Evolutionary conservation across 176 grass and related monocot genomes (phyloP).

Genomic region (Olyra latifolia): DNA sequence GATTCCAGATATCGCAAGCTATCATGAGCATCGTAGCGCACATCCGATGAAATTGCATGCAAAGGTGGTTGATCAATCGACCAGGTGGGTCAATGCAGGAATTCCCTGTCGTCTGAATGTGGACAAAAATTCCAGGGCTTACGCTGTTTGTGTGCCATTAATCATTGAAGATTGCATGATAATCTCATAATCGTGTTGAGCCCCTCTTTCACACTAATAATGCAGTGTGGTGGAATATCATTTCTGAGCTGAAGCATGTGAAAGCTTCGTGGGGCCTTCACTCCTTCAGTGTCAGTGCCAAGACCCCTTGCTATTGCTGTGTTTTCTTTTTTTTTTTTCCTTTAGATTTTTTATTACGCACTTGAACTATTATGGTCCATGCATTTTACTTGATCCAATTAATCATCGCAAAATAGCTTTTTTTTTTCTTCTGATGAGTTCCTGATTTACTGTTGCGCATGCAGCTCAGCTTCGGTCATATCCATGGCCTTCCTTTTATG

Average conservation of each 20-base stretch:
- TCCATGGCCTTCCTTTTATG: slow-evolving; percentile 20
- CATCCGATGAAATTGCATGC: background rate
- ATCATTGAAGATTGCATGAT: slow-evolving; percentile 30
- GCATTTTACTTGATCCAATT: no score
- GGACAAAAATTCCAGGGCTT: slow-evolving; percentile 12
- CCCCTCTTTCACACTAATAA: slow-evolving; percentile 3
- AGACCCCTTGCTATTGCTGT: background rate
- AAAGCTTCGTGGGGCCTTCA: slow-evolving; percentile 41
- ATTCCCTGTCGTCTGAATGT: slow-evolving; percentile 4
- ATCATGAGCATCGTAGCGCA: no score
- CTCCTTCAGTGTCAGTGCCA: slow-evolving; percentile 11
- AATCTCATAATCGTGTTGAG: slow-evolving; percentile 34
- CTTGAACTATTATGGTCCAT: no score
- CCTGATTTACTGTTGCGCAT: background rate
- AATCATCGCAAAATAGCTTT: no score
- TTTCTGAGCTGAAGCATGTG: slow-evolving; percentile 19
- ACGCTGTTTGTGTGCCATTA: background rate
- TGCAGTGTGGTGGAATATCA: slow-evolving; percentile 41
- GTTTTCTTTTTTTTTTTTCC: background rate
- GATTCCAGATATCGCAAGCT: no score
- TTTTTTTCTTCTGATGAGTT: background rate
- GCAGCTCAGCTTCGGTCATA: slow-evolving; percentile 28
- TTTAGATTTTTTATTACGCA: no score
- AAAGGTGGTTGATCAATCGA: background rate
- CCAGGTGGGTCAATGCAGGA: background rate